Conservation (phyloP, 768 basidiomycete genomes). For the Tricholoma sp. region DNA sequence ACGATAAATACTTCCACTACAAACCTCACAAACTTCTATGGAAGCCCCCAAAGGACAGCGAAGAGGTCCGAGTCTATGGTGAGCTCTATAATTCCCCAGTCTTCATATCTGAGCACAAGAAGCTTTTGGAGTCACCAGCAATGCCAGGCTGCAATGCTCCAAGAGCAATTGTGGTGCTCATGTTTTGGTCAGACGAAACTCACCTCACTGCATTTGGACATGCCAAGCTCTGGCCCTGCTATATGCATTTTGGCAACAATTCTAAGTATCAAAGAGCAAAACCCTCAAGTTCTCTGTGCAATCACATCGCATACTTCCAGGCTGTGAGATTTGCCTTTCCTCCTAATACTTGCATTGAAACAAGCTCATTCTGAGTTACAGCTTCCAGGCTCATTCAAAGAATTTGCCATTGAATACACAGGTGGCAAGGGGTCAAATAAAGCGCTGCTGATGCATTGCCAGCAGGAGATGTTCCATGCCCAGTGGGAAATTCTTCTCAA, state of each 20-base stretch:
- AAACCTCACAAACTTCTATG: neutral
- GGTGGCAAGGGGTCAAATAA: neutral
- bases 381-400: constrained; percentile 15
- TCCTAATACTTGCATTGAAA: neutral
- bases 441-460: neutral
- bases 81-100: constrained; percentile 16
- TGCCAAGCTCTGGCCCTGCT: constrained; percentile 18
- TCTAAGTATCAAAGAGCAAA: constrained; percentile 17
- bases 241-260: constrained; percentile 18
- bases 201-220: constrained; percentile 26
- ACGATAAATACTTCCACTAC: neutral
- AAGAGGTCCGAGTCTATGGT: constrained; percentile 3
- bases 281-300: constrained; percentile 1
- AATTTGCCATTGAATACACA: constrained; percentile 4
- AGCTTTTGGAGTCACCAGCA: neutral
- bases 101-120: constrained; percentile 5
- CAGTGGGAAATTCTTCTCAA: too few relatives aligned
- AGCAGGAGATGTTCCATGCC: neutral
- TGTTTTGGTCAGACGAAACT: constrained; percentile 12
- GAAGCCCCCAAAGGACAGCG: neutral
- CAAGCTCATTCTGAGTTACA: neutral
- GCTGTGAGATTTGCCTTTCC: neutral
- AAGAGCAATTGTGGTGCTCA: constrained; percentile 10
- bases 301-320: constrained; percentile 6
- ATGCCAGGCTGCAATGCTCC: constrained; percentile 10